These are phyloP conservation scores for Trametes gibbosa DNA, from an alignment of 768 basidiomycete species.

Conservation along the genomic window DNA sequence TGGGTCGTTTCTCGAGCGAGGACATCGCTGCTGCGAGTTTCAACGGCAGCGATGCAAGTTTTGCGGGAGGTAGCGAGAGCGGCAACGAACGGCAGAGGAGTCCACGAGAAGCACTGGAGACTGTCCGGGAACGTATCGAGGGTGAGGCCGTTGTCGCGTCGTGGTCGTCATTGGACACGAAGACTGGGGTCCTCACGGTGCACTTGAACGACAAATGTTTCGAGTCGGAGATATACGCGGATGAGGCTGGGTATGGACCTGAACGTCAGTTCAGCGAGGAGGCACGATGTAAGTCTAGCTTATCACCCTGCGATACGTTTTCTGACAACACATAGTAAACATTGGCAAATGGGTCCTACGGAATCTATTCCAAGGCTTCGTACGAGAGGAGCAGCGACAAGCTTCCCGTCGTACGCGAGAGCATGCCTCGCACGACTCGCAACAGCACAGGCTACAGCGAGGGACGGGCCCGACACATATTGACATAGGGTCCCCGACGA, in stretches of 20 bases:
- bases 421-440: slow-evolving; percentile 16
- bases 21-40: slow-evolving; percentile 62
- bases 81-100: slow-evolving; percentile 49
- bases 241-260: slow-evolving; percentile 74
- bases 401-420: slow-evolving; percentile 26
- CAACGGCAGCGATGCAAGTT: slow-evolving; percentile 44
- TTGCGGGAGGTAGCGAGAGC: slow-evolving; percentile 44
- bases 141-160: slow-evolving; percentile 83
- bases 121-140: slow-evolving; percentile 88
- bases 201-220: slow-evolving; percentile 88
- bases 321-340: slow-evolving; percentile 56
- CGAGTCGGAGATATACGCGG: slow-evolving; percentile 93
- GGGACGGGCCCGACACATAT: slow-evolving; percentile 24
- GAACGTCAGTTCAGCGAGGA: slow-evolving; percentile 73
- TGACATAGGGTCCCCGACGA: slow-evolving; percentile 25
- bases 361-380: slow-evolving; percentile 80
- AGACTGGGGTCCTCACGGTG: slow-evolving; percentile 82
- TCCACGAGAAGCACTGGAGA: slow-evolving; percentile 82
- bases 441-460: slow-evolving; percentile 24
- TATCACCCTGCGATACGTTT: not conserved
- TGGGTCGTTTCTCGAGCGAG: slow-evolving; percentile 64
- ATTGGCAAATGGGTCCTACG: slow-evolving; percentile 88
- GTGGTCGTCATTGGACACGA: slow-evolving; percentile 90
- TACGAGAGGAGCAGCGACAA: slow-evolving; percentile 60
- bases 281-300: slow-evolving; percentile 59